These are phyloP conservation scores for Candida insectorum DNA, from an alignment of 805 yeast species.

Conservation along the genomic window DNA sequence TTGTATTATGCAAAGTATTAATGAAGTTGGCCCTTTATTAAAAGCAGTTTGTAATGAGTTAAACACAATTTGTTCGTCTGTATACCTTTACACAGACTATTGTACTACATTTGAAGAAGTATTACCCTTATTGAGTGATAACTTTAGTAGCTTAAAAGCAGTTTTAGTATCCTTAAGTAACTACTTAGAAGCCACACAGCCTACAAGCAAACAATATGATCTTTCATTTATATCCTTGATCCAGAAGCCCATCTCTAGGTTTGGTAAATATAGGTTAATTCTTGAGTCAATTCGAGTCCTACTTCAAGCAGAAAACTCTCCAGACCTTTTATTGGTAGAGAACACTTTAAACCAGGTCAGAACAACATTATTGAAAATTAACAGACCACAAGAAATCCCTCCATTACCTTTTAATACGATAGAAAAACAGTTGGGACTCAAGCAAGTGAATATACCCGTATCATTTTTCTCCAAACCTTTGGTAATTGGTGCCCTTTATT, in stretches of 20 bases:
- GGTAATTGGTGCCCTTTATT: constrained; percentile 40
- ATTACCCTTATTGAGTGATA: constrained; percentile 1
- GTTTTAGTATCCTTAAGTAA: constrained; percentile 12
- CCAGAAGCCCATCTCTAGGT: constrained; percentile 51
- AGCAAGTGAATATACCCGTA: neutral
- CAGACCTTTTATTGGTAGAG: neutral
- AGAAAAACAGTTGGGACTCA: neutral
- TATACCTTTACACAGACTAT: constrained; percentile 12
- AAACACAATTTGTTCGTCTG: neutral
- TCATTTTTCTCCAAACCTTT: constrained; percentile 39
- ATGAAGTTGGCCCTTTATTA: neutral
- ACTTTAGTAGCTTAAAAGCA: neutral
- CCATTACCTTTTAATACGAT: neutral
- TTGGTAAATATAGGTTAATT: constrained; percentile 49
- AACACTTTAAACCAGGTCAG: constrained; percentile 5
- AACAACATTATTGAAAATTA: constrained; percentile 4
- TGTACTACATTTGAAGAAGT: constrained; percentile 12
- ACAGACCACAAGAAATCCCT: constrained; percentile 1
- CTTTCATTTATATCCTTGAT: constrained; percentile 51
- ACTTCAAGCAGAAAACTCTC: neutral
- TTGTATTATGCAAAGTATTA: neutral
- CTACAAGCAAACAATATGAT: constrained; percentile 34
- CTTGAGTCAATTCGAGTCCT: constrained; percentile 28
- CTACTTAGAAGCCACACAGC: constrained; percentile 43
- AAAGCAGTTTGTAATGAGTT: neutral